Conservation (phyloP, 2,329 filamentous ascomycete genomes). For the Biscogniauxia marginata region DNA sequence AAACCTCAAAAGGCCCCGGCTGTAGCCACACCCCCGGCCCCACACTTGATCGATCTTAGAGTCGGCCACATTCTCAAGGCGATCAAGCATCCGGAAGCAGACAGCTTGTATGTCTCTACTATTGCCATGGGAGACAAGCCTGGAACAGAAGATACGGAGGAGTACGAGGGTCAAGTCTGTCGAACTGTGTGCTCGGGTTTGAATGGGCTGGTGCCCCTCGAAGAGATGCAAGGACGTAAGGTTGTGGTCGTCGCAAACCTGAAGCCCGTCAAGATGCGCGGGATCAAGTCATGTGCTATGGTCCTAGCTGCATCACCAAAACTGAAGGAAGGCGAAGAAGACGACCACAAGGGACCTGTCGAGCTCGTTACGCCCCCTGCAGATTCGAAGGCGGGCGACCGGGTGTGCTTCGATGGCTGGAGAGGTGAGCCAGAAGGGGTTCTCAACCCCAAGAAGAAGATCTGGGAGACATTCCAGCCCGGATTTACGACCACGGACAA, state of each 20-base stretch:
- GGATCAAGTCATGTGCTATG: slow-evolving; percentile 74
- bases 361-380: slow-evolving; percentile 86
- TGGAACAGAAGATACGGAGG: slow-evolving; percentile 82
- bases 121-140: slow-evolving; percentile 90
- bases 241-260: slow-evolving; percentile 96
- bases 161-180: slow-evolving; percentile 87
- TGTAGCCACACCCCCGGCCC: slow-evolving; percentile 73
- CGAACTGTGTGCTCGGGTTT: slow-evolving; percentile 96
- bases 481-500: slow-evolving; percentile 86
- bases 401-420: slow-evolving; percentile 93
- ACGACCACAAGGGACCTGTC: slow-evolving; percentile 84
- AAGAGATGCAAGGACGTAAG: slow-evolving; percentile 95
- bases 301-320: slow-evolving; percentile 91
- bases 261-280: slow-evolving; percentile 99
- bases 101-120: slow-evolving; percentile 92
- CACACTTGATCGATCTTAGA: slow-evolving; percentile 86
- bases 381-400: slow-evolving; percentile 77
- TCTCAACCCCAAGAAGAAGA: slow-evolving; percentile 99
- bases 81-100: slow-evolving; percentile 91
- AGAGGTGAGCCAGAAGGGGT: slow-evolving; percentile 88
- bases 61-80: slow-evolving; percentile 98
- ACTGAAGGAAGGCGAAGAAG: slow-evolving; percentile 75
- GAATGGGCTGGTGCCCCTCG: slow-evolving; percentile 87
- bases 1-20: slow-evolving; percentile 70
- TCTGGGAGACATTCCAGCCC: slow-evolving; percentile 96